phyloP scores from a whole-genome alignment of 2,329 filamentous ascomycete species.

The Xylaria polymorpha region DNA sequence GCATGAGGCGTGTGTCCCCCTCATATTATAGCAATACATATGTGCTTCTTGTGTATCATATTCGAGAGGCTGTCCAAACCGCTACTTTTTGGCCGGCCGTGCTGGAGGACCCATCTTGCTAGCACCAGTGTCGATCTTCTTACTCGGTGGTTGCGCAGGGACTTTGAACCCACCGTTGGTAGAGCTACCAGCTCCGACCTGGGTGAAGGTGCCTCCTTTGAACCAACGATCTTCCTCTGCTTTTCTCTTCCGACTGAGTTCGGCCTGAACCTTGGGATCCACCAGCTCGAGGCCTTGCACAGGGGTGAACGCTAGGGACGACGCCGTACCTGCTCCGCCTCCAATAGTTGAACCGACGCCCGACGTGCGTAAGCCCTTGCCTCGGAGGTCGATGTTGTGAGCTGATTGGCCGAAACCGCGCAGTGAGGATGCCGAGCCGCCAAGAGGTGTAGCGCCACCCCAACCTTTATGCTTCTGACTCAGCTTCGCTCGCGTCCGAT shows the following conservation, averaged over 20 bases:
- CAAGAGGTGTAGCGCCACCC: conserved; percentile 76
- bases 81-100: conserved; percentile 46
- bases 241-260: conserved; percentile 89
- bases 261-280: conserved; percentile 89
- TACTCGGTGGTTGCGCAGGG: conserved; percentile 66
- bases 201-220: conserved; percentile 96
- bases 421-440: conserved; percentile 81
- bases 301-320: conserved; percentile 90
- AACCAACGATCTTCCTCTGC: conserved; percentile 97
- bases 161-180: conserved; percentile 80
- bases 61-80: background rate
- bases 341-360: conserved; percentile 81
- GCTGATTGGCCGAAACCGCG: conserved; percentile 78
- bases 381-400: conserved; percentile 75
- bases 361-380: conserved; percentile 81
- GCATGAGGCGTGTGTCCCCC: conserved; percentile 13
- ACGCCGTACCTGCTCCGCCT: conserved; percentile 78
- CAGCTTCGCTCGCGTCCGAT: conserved; percentile 91
- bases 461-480: conserved; percentile 96
- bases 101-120: conserved; percentile 60
- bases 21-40: conserved; percentile 10
- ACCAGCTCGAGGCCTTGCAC: conserved; percentile 95
- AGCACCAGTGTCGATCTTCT: conserved; percentile 76
- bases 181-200: conserved; percentile 65
- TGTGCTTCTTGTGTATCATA: conserved; percentile 5